These are phyloP conservation scores for Parmales sp. DNA, from an alignment of 108 stramenopile species.

Conservation along the genomic window DNA sequence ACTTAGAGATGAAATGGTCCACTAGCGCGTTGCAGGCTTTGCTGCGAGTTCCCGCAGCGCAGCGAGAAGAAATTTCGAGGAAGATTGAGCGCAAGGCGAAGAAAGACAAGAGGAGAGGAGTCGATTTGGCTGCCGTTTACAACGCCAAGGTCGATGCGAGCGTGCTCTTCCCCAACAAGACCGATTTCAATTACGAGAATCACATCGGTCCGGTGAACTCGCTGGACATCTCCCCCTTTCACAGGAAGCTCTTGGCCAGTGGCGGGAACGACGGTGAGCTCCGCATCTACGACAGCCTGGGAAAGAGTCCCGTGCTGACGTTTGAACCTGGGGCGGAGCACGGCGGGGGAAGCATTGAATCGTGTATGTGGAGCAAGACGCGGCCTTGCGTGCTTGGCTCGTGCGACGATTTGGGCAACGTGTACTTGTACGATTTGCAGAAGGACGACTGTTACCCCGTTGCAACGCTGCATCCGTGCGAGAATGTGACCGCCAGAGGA, in stretches of 20 bases:
- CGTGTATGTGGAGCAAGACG: neutral
- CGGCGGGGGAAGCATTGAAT: no score
- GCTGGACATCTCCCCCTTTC: neutral
- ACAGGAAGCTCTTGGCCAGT: neutral
- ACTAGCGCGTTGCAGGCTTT: neutral
- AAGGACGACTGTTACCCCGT: neutral
- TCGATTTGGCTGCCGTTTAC: slow-evolving; percentile 9
- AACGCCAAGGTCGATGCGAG: neutral
- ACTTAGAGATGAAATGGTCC: slow-evolving; percentile 7
- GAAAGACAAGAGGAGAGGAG: slow-evolving; percentile 2
- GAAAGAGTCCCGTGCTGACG: neutral
- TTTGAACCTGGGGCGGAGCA: neutral
- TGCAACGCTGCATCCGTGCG: neutral
- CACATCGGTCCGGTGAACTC: neutral
- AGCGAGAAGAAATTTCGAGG: neutral
- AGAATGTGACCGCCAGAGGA: neutral
- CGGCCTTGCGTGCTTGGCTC: neutral
- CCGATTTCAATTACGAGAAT: neutral
- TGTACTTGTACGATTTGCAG: neutral
- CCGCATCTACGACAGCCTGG: neutral
- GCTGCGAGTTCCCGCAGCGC: neutral
- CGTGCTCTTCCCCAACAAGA: neutral
- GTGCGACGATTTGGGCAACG: neutral
- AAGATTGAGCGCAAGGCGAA: neutral
- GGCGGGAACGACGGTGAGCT: slow-evolving; percentile 10